Evolutionary conservation across 225 moss, liverwort and hornwort species (phyloP), one percentile per base, ranked within the genome.

Genomic region (Neckera pumila): DNA sequence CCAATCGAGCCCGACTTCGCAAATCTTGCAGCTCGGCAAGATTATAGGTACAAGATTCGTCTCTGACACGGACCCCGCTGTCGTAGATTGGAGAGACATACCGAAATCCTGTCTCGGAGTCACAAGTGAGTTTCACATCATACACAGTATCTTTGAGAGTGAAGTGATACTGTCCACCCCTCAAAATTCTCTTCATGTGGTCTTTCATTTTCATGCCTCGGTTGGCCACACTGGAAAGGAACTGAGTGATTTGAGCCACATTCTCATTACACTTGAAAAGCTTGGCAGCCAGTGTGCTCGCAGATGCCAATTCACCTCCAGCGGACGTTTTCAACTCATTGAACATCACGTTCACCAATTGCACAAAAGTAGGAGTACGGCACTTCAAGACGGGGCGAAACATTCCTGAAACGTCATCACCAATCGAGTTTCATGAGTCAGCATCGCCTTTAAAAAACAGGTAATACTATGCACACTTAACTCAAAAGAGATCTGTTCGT

Each of bases 161-260:
- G 74, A 94, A 93, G 58, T 90, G 83, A 80, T 94, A 94, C 87
- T 53, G 85, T 65, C 94, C 94, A 40, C 93, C 92, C 62, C 83
- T 87, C 36, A 93, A 71, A 65, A 94, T 94, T 49, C 92, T 84
- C 82, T 94, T 93, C 93, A 94, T 93, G 88, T 94, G 94, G 58
- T 94, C 94, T 89, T 92, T 93, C 93, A 93, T 92, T 86, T 72
- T 91, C 31, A 92, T 90, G 28, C 94, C 94, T 51, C 93, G 94
- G 83, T 94, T 92, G 60, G 94, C 94, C 58, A 94, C 92, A 84
- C 92, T 93, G 59, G 91, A 92, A 80, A 94, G 93, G 79, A 94
- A 92, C 80, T 91, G 88, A 34, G 89, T 86, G 72, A 94, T 90
- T 80, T 89, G 92, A 67, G 88, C 84, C 64, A 94, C 89, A 45